Conservation (phyloP, 2,329 filamentous ascomycete species). For the Knoxdaviesia capensis region DNA sequence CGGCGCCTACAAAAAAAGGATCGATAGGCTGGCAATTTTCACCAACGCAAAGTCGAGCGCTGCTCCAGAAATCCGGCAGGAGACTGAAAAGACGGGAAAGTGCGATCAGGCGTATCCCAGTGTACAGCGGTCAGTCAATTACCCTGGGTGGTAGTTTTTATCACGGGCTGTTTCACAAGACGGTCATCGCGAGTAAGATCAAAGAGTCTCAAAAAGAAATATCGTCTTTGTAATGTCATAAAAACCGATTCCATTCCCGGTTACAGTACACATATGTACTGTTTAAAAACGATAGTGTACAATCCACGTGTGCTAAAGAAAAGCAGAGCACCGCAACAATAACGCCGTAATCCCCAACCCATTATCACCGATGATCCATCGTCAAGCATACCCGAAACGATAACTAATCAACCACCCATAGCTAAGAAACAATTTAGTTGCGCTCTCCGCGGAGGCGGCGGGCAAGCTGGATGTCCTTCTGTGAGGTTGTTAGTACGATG, state of each 20-base stretch:
- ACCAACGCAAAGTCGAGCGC: too few relatives aligned
- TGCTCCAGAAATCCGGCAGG: too few relatives aligned
- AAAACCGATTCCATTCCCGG: conserved; percentile 4
- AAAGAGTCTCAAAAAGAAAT: not conserved
- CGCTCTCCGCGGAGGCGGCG: conserved; percentile 87
- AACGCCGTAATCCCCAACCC: conserved; percentile 3
- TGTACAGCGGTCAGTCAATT: not conserved
- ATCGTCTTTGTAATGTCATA: conserved; percentile 1
- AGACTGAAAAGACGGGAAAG: too few relatives aligned
- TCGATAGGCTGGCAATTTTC: too few relatives aligned
- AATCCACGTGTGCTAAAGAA: conserved; percentile 1
- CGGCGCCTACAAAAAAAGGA: too few relatives aligned
- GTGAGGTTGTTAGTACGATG: conserved; percentile 1
- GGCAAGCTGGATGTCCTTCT: conserved; percentile 90
- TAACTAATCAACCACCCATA: conserved; percentile 3
- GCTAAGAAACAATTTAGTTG: conserved; percentile 35
- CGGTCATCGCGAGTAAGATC: not conserved
- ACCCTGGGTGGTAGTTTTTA: not conserved
- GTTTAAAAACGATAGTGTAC: conserved; percentile 6
- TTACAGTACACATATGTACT: not conserved
- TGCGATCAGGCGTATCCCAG: too few relatives aligned
- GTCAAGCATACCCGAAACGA: conserved; percentile 2
- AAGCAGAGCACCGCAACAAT: conserved; percentile 1
- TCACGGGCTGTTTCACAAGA: not conserved
- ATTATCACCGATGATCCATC: conserved; percentile 5